A percentile compares a stretch with the other conserved stretches of the same genome.
phyloP scores from a whole-genome alignment of 1,284 basidiomycete genomes.

The Ceratobasidium theobromae region DNA sequence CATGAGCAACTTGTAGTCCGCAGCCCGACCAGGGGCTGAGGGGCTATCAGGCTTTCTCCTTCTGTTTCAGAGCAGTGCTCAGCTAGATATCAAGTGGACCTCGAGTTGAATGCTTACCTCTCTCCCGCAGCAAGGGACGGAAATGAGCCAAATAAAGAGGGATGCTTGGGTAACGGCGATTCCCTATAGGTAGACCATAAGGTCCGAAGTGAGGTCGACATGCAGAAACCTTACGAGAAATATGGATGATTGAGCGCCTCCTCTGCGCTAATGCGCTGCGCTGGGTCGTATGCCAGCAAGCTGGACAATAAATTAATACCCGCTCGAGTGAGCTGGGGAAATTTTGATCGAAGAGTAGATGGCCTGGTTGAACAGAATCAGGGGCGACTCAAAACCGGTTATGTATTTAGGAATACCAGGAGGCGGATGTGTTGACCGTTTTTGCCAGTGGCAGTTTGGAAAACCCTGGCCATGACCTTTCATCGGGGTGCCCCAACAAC shows the following conservation, averaged over 20 bases:
- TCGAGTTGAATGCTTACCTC: constrained; percentile 59
- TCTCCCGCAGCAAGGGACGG: constrained; percentile 97
- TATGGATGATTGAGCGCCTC: constrained; percentile 90
- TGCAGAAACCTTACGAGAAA: constrained; percentile 66
- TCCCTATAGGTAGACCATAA: constrained; percentile 57
- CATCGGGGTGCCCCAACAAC: constrained; percentile 86
- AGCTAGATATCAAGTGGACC: background rate
- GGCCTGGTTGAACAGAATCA: constrained; percentile 41
- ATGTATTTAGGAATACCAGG: constrained; percentile 51
- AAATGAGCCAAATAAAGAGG: constrained; percentile 95
- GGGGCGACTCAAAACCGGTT: background rate
- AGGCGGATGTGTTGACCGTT: constrained; percentile 66
- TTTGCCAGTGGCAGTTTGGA: constrained; percentile 75
- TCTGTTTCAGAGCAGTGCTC: constrained; percentile 46
- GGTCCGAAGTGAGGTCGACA: constrained; percentile 6
- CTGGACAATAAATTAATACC: constrained; percentile 84
- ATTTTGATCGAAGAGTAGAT: constrained; percentile 52
- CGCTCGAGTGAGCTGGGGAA: constrained; percentile 77
- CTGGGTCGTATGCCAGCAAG: constrained; percentile 88
- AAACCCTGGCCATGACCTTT: constrained; percentile 85
- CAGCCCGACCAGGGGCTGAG: constrained; percentile 60
- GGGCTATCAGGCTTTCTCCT: constrained; percentile 75
- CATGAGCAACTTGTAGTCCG: constrained; percentile 60
- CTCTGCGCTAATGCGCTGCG: constrained; percentile 78
- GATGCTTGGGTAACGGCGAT: constrained; percentile 92